A percentile compares a stretch with the other conserved stretches of the same genome.
phyloP scores from a whole-genome alignment of 306 rosid species.

The Astragalus glycyphyllos region DNA sequence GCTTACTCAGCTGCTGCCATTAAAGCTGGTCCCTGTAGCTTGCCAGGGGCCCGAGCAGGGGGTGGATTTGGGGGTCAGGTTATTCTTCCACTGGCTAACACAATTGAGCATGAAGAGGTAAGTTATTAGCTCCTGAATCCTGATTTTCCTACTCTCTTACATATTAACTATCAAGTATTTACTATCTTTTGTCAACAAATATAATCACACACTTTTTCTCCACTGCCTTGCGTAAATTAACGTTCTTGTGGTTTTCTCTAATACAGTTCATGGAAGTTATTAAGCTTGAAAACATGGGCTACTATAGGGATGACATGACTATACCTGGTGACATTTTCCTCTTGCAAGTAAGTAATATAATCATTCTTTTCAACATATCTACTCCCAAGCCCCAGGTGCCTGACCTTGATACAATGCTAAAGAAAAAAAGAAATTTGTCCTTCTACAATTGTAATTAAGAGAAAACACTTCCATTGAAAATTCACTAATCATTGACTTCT shows the following conservation, averaged over 20 bases:
- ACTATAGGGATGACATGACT: constrained; percentile 88
- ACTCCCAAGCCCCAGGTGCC: constrained; percentile 17
- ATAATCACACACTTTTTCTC: neutral
- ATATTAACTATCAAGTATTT: neutral
- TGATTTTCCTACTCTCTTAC: neutral
- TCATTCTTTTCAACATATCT: neutral
- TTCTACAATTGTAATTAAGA: neutral
- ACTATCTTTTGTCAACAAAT: neutral
- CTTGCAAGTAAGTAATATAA: constrained; percentile 75
- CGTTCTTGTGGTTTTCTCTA: constrained; percentile 8
- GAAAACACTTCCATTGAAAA: neutral
- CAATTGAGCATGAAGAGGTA: constrained; percentile 98
- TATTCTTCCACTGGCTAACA: constrained; percentile 96
- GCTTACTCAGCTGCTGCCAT: constrained; percentile 95
- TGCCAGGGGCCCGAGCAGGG: constrained; percentile 73
- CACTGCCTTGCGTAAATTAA: constrained; percentile 1
- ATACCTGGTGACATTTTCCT: constrained; percentile 92
- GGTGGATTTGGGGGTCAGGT: constrained; percentile 89
- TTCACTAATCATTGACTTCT: neutral
- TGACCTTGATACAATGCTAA: constrained; percentile 10
- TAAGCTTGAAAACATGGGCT: constrained; percentile 92
- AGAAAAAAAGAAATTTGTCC: constrained; percentile 8
- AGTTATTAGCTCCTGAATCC: constrained; percentile 39
- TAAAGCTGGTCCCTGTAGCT: constrained; percentile 83
- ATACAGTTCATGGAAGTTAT: constrained; percentile 96